Conservation (phyloP, 1,139 yeast species). For the Lizanozyma gosingica region DNA sequence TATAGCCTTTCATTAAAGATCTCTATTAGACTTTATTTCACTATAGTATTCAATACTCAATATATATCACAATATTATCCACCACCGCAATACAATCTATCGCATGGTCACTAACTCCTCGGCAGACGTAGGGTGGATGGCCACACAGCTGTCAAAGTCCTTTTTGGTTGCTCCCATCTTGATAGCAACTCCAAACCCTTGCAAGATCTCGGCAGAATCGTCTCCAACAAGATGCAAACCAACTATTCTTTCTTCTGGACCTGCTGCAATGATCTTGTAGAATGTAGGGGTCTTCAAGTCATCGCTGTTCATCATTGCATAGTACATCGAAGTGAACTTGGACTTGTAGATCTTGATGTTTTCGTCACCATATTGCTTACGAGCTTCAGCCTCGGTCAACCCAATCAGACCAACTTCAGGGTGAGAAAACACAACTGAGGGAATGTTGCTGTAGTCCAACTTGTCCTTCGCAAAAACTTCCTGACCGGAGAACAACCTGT, state of each 20-base stretch:
- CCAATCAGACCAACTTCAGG: conserved; percentile 98
- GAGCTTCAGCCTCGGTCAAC: conserved; percentile 68
- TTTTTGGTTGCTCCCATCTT: conserved; percentile 97
- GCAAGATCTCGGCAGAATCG: conserved; percentile 81
- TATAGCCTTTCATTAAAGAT: too few species aligned
- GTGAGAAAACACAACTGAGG: conserved; percentile 89
- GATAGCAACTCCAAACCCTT: conserved; percentile 96
- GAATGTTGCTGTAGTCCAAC: conserved; percentile 78
- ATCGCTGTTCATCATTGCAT: conserved; percentile 60
- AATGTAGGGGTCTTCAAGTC: conserved; percentile 81
- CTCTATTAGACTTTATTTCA: too few species aligned
- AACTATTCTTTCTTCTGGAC: conserved; percentile 84
- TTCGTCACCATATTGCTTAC: conserved; percentile 68
- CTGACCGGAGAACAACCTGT: conserved; percentile 79
- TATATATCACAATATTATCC: neutral
- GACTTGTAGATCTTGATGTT: conserved; percentile 76
- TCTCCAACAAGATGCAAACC: conserved; percentile 94
- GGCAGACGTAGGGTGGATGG: conserved; percentile 97
- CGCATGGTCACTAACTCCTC: conserved; percentile 92
- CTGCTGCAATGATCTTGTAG: conserved; percentile 73
- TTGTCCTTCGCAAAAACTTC: conserved; percentile 56
- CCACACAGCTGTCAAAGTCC: conserved; percentile 92
- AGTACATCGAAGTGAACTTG: conserved; percentile 85
- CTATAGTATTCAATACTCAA: neutral
- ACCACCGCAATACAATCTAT: conserved; percentile 17